Conservation (phyloP, 352 stramenopile genomes). For the Sclerospora graminicola region DNA sequence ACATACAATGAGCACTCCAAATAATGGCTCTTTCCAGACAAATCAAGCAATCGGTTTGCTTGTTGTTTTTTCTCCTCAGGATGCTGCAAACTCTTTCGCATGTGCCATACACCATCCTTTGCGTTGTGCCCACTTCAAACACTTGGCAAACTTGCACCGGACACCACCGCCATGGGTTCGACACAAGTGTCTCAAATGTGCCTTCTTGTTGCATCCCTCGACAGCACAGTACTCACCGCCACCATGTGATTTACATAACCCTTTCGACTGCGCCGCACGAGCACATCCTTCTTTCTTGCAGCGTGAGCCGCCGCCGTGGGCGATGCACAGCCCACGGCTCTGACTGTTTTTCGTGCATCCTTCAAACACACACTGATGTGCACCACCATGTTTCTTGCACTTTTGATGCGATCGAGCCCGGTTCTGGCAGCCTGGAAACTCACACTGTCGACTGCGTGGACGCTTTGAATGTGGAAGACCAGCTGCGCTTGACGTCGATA, state of each 20-base stretch:
- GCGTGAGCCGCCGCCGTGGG: slow-evolving; percentile 68
- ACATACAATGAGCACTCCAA: too few relatives aligned
- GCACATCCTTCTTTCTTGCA: slow-evolving; percentile 75
- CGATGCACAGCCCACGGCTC: slow-evolving; percentile 77
- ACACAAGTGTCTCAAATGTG: slow-evolving; percentile 78
- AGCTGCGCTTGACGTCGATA: slow-evolving; percentile 7
- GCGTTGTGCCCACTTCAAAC: slow-evolving; percentile 77
- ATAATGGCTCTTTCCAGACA: too few relatives aligned
- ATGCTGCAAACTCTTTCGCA: slow-evolving; percentile 61
- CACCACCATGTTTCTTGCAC: slow-evolving; percentile 86
- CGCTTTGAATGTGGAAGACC: slow-evolving; percentile 19
- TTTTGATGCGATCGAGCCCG: slow-evolving; percentile 77
- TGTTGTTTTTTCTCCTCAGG: slow-evolving; percentile 17
- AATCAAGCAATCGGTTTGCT: too few relatives aligned
- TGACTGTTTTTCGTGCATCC: slow-evolving; percentile 84
- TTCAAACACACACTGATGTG: slow-evolving; percentile 74
- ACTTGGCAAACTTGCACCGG: slow-evolving; percentile 71
- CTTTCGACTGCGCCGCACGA: slow-evolving; percentile 75
- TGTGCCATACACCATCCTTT: slow-evolving; percentile 87
- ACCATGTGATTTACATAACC: slow-evolving; percentile 78
- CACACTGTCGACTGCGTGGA: slow-evolving; percentile 50
- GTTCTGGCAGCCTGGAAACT: slow-evolving; percentile 65
- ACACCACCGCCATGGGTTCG: slow-evolving; percentile 80
- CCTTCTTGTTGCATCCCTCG: slow-evolving; percentile 77
- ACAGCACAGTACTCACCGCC: slow-evolving; percentile 75